Conservation (phyloP, 805 yeast species). For the Yarrowia deformans region DNA sequence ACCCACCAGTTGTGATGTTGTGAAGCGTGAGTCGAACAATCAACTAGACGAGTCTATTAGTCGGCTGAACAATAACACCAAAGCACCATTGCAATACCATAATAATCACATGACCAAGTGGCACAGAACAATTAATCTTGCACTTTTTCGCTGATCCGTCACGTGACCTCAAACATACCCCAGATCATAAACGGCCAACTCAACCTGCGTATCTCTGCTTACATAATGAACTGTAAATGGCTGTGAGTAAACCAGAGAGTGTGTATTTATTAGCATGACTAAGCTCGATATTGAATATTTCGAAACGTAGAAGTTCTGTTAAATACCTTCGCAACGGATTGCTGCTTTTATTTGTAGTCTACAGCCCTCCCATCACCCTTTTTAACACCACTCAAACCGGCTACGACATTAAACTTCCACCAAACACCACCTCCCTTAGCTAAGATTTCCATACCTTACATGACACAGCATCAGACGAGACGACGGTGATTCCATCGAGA, state of each 20-base stretch:
- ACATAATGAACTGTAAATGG: constrained; percentile 22
- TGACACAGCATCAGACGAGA: constrained; percentile 25
- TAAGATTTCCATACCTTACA: constrained; percentile 13
- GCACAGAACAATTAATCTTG: too few species aligned
- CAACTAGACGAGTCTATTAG: too few species aligned
- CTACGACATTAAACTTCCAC: constrained; percentile 5
- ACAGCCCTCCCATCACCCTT: background rate
- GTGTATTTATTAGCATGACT: background rate
- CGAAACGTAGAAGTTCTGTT: background rate
- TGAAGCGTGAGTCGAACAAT: too few species aligned
- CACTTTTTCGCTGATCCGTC: background rate
- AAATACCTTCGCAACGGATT: too few species aligned
- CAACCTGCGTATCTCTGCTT: background rate
- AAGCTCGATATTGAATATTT: background rate
- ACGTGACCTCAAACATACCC: background rate
- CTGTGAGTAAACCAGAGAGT: background rate
- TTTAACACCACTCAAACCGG: background rate
- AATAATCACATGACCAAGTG: too few species aligned
- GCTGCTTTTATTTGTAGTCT: too few species aligned
- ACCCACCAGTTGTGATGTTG: too few species aligned
- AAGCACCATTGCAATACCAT: too few species aligned
- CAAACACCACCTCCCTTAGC: constrained; percentile 21
- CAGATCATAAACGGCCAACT: background rate
- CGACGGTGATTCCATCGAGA: constrained; percentile 12
- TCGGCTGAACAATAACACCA: too few species aligned